Evolutionary conservation across 2,329 filamentous ascomycete species (phyloP).

Genomic region (Metarhizium robertsii): DNA sequence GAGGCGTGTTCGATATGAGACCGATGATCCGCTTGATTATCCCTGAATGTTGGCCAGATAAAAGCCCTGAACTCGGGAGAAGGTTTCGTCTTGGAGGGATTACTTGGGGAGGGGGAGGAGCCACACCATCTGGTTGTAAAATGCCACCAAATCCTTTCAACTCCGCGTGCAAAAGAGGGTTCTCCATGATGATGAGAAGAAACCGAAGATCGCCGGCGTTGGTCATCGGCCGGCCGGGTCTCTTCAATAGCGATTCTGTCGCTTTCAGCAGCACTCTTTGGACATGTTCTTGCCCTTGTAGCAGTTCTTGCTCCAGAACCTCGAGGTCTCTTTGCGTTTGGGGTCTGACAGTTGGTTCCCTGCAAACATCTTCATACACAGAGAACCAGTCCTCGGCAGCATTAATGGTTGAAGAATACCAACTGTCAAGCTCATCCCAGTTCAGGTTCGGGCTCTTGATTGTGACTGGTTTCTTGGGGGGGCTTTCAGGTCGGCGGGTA

Average conservation of each 20-base stretch:
- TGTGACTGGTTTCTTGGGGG: neutral
- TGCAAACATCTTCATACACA: constrained; percentile 43
- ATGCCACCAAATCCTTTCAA: constrained; percentile 31
- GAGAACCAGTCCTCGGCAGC: constrained; percentile 59
- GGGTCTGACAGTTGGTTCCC: constrained; percentile 17
- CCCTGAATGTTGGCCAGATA: constrained; percentile 63
- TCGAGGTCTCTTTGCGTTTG: constrained; percentile 28
- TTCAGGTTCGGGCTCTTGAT: constrained; percentile 51
- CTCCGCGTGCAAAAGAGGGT: constrained; percentile 59
- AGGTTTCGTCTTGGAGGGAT: neutral
- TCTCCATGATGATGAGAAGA: constrained; percentile 67
- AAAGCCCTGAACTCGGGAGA: constrained; percentile 28
- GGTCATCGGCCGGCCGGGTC: constrained; percentile 61
- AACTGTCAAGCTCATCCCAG: constrained; percentile 61
- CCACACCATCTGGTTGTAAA: constrained; percentile 21
- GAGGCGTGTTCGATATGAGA: constrained; percentile 64
- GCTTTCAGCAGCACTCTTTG: constrained; percentile 66
- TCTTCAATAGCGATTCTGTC: constrained; percentile 69
- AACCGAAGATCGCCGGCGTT: constrained; percentile 66
- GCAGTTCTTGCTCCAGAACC: constrained; percentile 36
- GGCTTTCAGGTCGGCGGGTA: constrained; percentile 1
- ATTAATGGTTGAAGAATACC: constrained; percentile 64
- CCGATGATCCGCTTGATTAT: constrained; percentile 81
- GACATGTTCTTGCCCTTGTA: constrained; percentile 56
- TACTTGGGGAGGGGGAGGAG: neutral